Conservation (phyloP, 2,329 filamentous ascomycete genomes). For the Trichoderma sp. region DNA sequence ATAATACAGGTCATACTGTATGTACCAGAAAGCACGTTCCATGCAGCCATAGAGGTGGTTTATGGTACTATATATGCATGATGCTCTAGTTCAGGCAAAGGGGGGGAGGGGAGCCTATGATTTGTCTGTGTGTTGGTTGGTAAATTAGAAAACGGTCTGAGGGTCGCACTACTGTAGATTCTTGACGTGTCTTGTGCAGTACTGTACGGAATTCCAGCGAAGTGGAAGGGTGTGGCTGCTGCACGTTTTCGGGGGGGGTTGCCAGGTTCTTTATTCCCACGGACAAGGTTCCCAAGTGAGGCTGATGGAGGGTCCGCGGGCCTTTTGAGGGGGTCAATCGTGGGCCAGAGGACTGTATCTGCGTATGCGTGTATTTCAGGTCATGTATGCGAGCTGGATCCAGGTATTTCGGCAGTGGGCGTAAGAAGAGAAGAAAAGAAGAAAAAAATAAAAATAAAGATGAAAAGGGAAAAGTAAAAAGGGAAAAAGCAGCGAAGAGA, state of each 20-base stretch:
- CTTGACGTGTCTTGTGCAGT: neutral
- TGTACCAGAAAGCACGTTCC: neutral
- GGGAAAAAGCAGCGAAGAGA: neutral
- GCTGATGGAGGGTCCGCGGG: neutral
- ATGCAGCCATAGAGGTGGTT: neutral
- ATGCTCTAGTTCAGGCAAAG: neutral
- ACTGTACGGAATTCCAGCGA: neutral
- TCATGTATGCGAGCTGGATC: neutral
- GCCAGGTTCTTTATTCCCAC: neutral
- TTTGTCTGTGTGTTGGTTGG: neutral
- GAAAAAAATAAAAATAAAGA: no score
- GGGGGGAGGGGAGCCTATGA: neutral
- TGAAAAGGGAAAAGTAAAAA: no score
- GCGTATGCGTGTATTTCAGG: neutral
- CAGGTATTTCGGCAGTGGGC: neutral
- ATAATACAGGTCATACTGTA: neutral
- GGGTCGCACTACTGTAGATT: neutral
- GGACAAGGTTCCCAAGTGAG: neutral
- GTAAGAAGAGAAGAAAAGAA: neutral
- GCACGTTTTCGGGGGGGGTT: neutral
- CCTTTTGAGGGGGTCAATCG: neutral
- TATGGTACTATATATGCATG: neutral
- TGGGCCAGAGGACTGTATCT: neutral
- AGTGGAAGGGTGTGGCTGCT: neutral
- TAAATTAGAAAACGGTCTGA: neutral